phyloP scores from a whole-genome alignment of 1,284 basidiomycete genomes.

The Apiotrichum mycotoxinovorans region DNA sequence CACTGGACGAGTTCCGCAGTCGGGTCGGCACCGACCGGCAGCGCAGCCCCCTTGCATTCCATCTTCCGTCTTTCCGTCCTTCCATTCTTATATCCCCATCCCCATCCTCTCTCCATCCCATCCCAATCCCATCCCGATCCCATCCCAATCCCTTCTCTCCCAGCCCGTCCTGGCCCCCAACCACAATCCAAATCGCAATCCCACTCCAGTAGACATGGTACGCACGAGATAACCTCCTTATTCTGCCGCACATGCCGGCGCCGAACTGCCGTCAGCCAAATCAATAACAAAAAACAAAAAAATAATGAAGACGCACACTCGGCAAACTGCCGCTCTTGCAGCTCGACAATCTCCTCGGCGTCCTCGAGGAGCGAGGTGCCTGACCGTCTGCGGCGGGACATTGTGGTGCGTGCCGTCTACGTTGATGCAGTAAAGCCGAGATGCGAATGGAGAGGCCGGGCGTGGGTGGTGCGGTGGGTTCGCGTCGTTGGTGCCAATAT shows the following conservation, averaged over 20 bases:
- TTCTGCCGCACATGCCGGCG: slow-evolving; percentile 18
- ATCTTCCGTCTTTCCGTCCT: too few relatives aligned
- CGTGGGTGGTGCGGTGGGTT: background rate
- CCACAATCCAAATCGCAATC: too few relatives aligned
- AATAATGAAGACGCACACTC: slow-evolving; percentile 6
- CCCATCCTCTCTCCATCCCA: too few relatives aligned
- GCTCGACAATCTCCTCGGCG: background rate
- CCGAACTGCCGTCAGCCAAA: slow-evolving; percentile 12
- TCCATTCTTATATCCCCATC: too few relatives aligned
- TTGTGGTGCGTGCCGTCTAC: background rate
- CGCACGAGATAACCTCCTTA: slow-evolving; percentile 18
- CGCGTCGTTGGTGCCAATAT: background rate
- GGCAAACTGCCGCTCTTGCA: slow-evolving; percentile 7
- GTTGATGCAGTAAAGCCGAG: background rate
- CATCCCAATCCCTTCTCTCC: too few relatives aligned
- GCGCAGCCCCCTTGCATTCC: too few relatives aligned
- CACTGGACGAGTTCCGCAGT: too few relatives aligned
- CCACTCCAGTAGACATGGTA: background rate
- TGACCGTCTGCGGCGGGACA: slow-evolving; percentile 1
- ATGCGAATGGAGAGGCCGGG: background rate
- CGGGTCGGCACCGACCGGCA: too few relatives aligned
- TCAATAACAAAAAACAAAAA: background rate
- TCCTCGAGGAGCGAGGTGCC: background rate
- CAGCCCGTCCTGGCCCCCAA: too few relatives aligned
- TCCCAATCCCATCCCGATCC: too few relatives aligned